These are phyloP conservation scores for Lycium barbarum DNA, from an alignment of 257 asterid genomes.

Conservation along the genomic window DNA sequence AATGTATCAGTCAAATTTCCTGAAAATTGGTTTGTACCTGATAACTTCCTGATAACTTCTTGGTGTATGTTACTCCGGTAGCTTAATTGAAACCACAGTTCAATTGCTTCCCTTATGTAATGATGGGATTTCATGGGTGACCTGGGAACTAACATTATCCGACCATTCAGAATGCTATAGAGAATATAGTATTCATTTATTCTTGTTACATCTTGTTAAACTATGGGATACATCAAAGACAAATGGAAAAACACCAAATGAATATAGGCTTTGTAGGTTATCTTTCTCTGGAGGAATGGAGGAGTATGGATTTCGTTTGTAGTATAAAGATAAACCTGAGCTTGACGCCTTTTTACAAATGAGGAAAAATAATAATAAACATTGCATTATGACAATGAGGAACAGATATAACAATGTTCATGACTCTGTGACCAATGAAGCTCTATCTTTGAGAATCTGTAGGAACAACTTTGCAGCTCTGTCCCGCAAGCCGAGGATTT, in stretches of 20 bases:
- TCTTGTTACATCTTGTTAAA: background rate
- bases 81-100: background rate
- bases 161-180: background rate
- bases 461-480: background rate
- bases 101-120: background rate
- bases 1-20: background rate
- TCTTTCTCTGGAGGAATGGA: background rate
- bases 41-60: background rate
- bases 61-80: background rate
- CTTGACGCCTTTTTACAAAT: background rate
- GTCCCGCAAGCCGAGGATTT: background rate
- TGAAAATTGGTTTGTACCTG: background rate
- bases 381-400: background rate
- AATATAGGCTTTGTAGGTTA: background rate
- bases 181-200: background rate
- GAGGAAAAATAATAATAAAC: background rate
- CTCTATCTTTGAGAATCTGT: too few relatives aligned
- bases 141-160: background rate
- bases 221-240: background rate
- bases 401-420: background rate
- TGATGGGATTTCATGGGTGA: background rate
- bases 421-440: background rate
- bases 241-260: background rate
- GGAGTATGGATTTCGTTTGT: background rate
- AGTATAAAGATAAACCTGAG: background rate